Percentiles rank a stretch among this genome's conserved stretches.
Conservation (phyloP, 495 filamentous ascomycete genomes). For the Penicillium fimorum region DNA sequence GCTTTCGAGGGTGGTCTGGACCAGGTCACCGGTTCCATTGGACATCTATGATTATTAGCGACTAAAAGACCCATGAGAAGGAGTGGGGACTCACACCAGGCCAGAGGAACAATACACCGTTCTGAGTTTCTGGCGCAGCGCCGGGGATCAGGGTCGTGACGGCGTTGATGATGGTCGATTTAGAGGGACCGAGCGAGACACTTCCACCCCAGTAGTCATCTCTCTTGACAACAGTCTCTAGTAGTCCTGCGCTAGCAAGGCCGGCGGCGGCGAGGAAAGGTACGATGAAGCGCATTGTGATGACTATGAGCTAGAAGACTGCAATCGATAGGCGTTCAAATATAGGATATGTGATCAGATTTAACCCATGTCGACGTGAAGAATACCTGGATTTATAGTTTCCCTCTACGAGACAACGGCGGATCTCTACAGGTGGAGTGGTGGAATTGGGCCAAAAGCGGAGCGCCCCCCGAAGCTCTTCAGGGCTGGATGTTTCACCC, state of each 20-base stretch:
- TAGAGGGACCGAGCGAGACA: conserved; percentile 41
- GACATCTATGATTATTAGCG: conserved; percentile 27
- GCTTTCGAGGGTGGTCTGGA: conserved; percentile 40
- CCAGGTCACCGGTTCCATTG: conserved; percentile 44
- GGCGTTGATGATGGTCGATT: conserved; percentile 39
- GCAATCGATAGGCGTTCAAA: neutral
- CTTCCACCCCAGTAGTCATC: conserved; percentile 39
- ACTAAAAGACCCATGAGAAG: neutral
- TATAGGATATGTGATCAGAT: too few species aligned
- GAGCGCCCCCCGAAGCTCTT: conserved; percentile 1
- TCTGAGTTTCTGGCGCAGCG: conserved; percentile 34
- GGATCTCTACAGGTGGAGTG: neutral
- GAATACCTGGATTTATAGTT: neutral
- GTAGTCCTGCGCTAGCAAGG: conserved; percentile 11
- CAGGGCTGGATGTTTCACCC: conserved; percentile 7
- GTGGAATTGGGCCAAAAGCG: conserved; percentile 3
- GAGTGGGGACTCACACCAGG: conserved; percentile 21
- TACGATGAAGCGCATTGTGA: conserved; percentile 11
- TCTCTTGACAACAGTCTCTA: conserved; percentile 18
- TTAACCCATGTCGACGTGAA: neutral
- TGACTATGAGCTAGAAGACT: neutral
- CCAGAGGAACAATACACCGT: conserved; percentile 42
- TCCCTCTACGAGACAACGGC: neutral
- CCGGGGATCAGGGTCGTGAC: conserved; percentile 44
- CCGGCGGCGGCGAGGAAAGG: conserved; percentile 8